phyloP scores from a whole-genome alignment of 108 stramenopile genomes.

The Stephanodiscus triporus region DNA sequence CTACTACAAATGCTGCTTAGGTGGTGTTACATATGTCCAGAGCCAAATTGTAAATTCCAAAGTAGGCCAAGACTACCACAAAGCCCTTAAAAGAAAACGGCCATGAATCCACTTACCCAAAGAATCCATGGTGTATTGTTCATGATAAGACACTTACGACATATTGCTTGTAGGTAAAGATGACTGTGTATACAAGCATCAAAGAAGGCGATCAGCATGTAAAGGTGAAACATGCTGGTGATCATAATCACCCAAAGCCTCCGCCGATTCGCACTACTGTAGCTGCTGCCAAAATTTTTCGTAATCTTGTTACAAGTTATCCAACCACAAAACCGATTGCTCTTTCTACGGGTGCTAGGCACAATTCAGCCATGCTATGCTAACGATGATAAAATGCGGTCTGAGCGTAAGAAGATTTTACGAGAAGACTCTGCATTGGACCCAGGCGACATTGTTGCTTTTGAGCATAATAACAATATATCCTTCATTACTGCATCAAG shows the following conservation, averaged over 20 bases:
- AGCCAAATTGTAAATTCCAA: too few relatives aligned
- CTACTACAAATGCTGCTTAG: too few relatives aligned
- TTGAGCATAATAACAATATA: not conserved
- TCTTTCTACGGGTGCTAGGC: not conserved
- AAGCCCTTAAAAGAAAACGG: too few relatives aligned
- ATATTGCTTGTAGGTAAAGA: too few relatives aligned
- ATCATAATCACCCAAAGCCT: constrained; percentile 4
- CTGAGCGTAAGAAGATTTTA: not conserved
- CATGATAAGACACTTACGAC: too few relatives aligned
- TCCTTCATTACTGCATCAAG: not conserved
- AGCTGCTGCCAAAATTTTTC: not conserved
- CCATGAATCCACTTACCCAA: too few relatives aligned
- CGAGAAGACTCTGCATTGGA: not conserved
- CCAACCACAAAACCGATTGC: not conserved
- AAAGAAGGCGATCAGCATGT: not conserved
- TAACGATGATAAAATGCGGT: not conserved
- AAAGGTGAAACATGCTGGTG: not conserved
- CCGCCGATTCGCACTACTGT: not conserved
- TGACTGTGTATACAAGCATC: not conserved
- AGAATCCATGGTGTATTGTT: too few relatives aligned
- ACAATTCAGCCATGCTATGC: not conserved
- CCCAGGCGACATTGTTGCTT: not conserved
- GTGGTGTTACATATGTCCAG: too few relatives aligned
- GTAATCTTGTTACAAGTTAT: not conserved
- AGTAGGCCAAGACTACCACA: too few relatives aligned